Evolutionary conservation across 1,139 yeast species (phyloP), one percentile per base, ranked within the genome.

Genomic region (Suhomyces terraborum): DNA sequence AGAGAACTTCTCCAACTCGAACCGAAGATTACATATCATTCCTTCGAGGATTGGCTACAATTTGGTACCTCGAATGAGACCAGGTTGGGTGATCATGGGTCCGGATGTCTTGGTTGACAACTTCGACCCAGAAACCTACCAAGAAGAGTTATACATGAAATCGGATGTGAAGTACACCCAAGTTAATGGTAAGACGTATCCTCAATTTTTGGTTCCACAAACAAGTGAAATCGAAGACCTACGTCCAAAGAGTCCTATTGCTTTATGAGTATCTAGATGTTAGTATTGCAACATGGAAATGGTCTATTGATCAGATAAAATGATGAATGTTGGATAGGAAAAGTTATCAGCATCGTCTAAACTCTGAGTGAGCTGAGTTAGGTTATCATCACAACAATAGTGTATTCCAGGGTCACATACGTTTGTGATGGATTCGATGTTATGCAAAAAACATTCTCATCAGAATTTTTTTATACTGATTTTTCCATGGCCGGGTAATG

Each of bases 1-100:
- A n/a, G 98, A 91, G 61, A 91, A 89, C 64, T 89, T 91, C 56
- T 79, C 93, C 20, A 82, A 85, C 45, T 84, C 94, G 46, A 83
- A 82, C 32, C 74, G 95, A 54, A 76, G 96, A 51, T 66, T 91
- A 35, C 97, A 91, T 61, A 86, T 91, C 30, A 74, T 91, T 20
- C 96, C 96, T 0, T 75, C 84, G 6, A 66, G 75, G 49, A 73
- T 83, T 2, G 91, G 89, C 0, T 67, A 67, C 47, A 67, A 75
- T 36, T 70, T 72, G 32, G 91, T 93, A 0, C 84, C 88, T 3
- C 75, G 78, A 44, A 66, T 82, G 47, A 79, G 97, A 52, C 83
- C 82, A 2, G 97, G 98, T 2, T 91, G 98, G 98, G 95, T 88
- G 3, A 77, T 88, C 12, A 72, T 87, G 75, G 79, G 93, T 49